These are phyloP conservation scores for Yamadazyma ubonensis DNA, from an alignment of 805 yeast genomes.

Conservation along the genomic window DNA sequence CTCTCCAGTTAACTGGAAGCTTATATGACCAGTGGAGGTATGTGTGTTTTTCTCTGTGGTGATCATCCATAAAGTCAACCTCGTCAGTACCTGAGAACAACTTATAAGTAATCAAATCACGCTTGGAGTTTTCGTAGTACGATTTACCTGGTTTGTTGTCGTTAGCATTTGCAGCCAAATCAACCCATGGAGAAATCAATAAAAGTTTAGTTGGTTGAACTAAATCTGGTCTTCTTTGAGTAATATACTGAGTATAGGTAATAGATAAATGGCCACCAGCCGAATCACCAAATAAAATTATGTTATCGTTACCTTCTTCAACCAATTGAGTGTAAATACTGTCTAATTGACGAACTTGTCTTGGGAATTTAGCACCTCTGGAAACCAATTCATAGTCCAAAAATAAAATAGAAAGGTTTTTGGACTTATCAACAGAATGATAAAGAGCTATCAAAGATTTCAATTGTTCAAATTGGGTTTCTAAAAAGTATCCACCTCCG, in stretches of 20 bases:
- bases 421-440: constrained; percentile 22
- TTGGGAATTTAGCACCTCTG: constrained; percentile 29
- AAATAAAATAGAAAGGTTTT: constrained; percentile 22
- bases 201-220: constrained; percentile 29
- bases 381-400: constrained; percentile 32
- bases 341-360: constrained; percentile 30
- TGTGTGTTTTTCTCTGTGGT: constrained; percentile 7
- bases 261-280: constrained; percentile 41
- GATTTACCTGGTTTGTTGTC: constrained; percentile 30
- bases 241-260: constrained; percentile 29
- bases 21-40: constrained; percentile 15
- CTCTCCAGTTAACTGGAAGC: constrained; percentile 28
- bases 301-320: constrained; percentile 24
- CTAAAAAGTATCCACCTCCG: constrained; percentile 40
- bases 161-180: constrained; percentile 5
- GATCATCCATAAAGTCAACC: constrained; percentile 8
- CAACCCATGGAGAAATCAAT: constrained; percentile 41
- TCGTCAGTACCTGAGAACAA: constrained; percentile 7
- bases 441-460: constrained; percentile 26
- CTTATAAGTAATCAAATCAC: constrained; percentile 21
- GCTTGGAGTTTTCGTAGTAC: constrained; percentile 26
- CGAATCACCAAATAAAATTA: constrained; percentile 38
- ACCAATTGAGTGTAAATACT: constrained; percentile 22
- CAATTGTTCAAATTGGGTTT: constrained; percentile 29
- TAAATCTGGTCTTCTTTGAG: constrained; percentile 13